Conservation (phyloP, 768 basidiomycete species). For the Kockovaella imperatae region DNA sequence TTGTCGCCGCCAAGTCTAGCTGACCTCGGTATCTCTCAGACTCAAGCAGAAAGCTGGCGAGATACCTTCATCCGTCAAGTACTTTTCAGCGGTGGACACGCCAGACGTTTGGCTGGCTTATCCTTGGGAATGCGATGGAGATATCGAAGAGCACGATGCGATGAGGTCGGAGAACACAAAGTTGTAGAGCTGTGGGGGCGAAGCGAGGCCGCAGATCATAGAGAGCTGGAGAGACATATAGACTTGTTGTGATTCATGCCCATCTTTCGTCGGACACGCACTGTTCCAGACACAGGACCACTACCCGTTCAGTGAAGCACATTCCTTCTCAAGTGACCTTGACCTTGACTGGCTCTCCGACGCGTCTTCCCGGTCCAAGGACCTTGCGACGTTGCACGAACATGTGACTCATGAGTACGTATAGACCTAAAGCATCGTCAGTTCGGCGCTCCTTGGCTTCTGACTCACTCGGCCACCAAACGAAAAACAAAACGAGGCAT, state of each 20-base stretch:
- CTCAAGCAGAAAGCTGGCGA: constrained; percentile 72
- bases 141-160: constrained; percentile 36
- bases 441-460: background rate
- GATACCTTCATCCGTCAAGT: constrained; percentile 60
- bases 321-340: too few species aligned
- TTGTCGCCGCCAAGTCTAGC: background rate
- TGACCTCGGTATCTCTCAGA: constrained; percentile 49
- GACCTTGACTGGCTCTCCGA: too few species aligned
- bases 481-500: constrained; percentile 57
- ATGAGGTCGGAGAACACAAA: constrained; percentile 20
- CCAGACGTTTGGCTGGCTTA: constrained; percentile 47
- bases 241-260: background rate
- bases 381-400: constrained; percentile 55
- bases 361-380: constrained; percentile 44
- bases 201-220: background rate
- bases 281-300: too few species aligned
- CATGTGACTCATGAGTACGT: constrained; percentile 58
- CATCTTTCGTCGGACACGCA: too few species aligned
- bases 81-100: constrained; percentile 70
- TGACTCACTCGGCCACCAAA: constrained; percentile 87
- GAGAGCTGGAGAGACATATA: background rate
- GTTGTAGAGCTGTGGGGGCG: background rate
- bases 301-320: too few species aligned
- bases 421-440: constrained; percentile 47
- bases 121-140: constrained; percentile 44